These are phyloP conservation scores for Choricystis sp. DNA, from an alignment of 139 green algal genomes.

Conservation along the genomic window DNA sequence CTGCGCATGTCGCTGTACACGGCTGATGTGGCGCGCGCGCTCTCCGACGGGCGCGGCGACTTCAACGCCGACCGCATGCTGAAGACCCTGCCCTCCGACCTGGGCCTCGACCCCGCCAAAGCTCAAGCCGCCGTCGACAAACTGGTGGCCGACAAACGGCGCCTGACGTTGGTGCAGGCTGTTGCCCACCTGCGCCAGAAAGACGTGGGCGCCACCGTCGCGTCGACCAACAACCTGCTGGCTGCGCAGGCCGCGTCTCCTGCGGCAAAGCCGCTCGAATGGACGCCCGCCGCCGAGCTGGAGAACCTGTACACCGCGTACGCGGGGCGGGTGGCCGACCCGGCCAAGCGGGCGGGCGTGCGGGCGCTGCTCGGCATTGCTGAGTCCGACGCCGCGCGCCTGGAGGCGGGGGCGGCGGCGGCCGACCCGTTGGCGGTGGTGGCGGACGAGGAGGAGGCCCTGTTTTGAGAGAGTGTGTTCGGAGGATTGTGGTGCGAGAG, in stretches of 20 bases:
- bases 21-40: constrained; percentile 33
- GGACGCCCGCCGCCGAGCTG: constrained; percentile 56
- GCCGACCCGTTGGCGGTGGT: too few species aligned
- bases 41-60: constrained; percentile 41
- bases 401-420: neutral
- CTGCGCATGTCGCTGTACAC: constrained; percentile 61
- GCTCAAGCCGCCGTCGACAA: constrained; percentile 25
- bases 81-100: constrained; percentile 42
- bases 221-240: constrained; percentile 45
- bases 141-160: constrained; percentile 51
- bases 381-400: neutral
- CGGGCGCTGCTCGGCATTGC: neutral
- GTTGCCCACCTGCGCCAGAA: constrained; percentile 51
- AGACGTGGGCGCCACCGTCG: constrained; percentile 31
- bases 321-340: constrained; percentile 20
- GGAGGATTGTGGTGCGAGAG: too few species aligned
- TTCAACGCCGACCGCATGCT: constrained; percentile 53
- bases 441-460: neutral
- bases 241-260: constrained; percentile 35
- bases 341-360: neutral
- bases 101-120: constrained; percentile 34
- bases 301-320: constrained; percentile 62
- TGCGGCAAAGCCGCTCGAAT: constrained; percentile 31
- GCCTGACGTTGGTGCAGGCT: constrained; percentile 65
- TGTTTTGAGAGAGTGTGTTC: neutral